These are phyloP conservation scores for Glycine latifolia DNA, from an alignment of 306 rosid genomes.

Conservation along the genomic window DNA sequence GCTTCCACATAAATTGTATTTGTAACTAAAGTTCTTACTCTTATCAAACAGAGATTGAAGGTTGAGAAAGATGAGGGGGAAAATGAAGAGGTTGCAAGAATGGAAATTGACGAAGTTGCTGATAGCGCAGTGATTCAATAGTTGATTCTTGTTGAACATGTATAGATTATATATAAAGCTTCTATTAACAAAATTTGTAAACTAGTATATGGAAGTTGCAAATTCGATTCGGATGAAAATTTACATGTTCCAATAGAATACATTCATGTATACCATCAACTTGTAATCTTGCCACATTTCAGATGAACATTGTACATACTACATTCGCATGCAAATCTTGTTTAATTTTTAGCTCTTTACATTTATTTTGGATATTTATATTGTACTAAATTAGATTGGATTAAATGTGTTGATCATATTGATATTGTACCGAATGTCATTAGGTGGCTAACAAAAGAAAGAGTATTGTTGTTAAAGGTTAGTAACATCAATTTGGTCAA, in stretches of 20 bases:
- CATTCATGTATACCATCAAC: not conserved
- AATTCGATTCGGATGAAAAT: not conserved
- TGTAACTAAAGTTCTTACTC: slow-evolving; percentile 24
- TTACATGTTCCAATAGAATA: not conserved
- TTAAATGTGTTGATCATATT: too few species aligned
- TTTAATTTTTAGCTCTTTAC: too few species aligned
- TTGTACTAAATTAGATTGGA: too few species aligned
- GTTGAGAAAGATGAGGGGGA: slow-evolving; percentile 53
- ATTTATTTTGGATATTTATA: too few species aligned
- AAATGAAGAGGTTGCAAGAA: slow-evolving; percentile 36
- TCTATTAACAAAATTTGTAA: not conserved
- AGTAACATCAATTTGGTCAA: too few species aligned
- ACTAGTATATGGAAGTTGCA: not conserved
- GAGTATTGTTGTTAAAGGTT: too few species aligned
- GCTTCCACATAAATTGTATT: not conserved
- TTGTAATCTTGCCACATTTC: not conserved
- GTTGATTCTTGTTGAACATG: slow-evolving; percentile 41
- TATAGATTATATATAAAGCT: slow-evolving; percentile 18
- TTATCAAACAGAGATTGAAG: slow-evolving; percentile 64
- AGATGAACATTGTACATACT: too few species aligned
- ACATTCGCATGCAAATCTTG: too few species aligned
- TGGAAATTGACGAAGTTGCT: slow-evolving; percentile 52
- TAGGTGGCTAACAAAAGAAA: too few species aligned
- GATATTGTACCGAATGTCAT: too few species aligned
- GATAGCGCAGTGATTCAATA: slow-evolving; percentile 39